Percentiles rank a stretch among this genome's conserved stretches.
These are phyloP conservation scores for Alternaria longipes DNA, from an alignment of 2,329 filamentous ascomycete genomes.

Conservation along the genomic window DNA sequence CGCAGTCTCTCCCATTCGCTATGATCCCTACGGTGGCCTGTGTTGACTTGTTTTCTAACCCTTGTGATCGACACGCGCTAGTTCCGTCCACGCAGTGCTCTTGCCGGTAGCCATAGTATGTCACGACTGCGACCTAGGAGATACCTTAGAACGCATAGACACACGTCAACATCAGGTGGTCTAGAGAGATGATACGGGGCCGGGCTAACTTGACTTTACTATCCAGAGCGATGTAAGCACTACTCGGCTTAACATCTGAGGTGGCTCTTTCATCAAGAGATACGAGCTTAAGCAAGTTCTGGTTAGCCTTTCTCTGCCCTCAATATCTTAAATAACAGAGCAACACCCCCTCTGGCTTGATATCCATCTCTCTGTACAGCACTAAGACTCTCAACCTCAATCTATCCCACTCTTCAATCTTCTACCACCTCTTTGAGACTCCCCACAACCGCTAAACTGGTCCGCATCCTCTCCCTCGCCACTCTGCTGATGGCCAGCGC, in stretches of 20 bases:
- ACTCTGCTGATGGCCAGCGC: slow-evolving; percentile 8
- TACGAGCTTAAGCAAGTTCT: background rate
- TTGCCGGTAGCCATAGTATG: background rate
- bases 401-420: slow-evolving; percentile 1
- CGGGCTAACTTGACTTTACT: background rate
- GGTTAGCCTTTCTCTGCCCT: background rate
- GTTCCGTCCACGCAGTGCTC: background rate
- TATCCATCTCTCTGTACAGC: background rate
- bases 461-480: slow-evolving; percentile 9
- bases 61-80: background rate
- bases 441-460: slow-evolving; percentile 8
- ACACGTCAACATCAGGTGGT: background rate
- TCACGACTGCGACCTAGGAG: background rate
- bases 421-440: background rate
- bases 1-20: background rate
- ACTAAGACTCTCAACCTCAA: background rate
- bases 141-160: background rate
- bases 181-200: slow-evolving; percentile 1
- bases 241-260: background rate
- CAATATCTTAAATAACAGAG: background rate
- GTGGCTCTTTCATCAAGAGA: background rate
- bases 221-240: slow-evolving; percentile 3
- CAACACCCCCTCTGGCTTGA: background rate
- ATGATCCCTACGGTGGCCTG: background rate
- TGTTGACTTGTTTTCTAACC: background rate